These are phyloP conservation scores for Cyanidioschyzon merolae DNA, from an alignment of 23 red algal genomes.

Conservation along the genomic window DNA sequence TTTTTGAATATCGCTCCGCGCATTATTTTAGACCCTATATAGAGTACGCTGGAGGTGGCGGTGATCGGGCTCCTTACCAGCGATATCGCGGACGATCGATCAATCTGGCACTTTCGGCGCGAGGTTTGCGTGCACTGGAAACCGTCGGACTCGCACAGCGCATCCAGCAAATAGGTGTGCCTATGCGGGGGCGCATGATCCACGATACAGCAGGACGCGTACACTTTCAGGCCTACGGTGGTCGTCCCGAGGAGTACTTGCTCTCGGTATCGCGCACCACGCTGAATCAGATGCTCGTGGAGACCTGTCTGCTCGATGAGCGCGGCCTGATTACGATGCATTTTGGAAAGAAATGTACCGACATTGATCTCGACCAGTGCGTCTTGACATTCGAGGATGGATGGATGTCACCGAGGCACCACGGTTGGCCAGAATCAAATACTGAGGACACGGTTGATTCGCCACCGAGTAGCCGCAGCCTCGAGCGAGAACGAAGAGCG, in stretches of 20 bases:
- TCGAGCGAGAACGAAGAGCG: neutral
- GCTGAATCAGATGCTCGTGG: constrained; percentile 50
- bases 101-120: constrained; percentile 90
- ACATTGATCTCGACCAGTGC: constrained; percentile 9
- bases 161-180: constrained; percentile 29
- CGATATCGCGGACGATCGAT: constrained; percentile 46
- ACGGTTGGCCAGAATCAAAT: neutral
- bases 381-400: constrained; percentile 20
- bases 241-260: constrained; percentile 51
- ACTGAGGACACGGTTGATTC: neutral
- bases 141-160: constrained; percentile 30
- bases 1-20: constrained; percentile 59
- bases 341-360: constrained; percentile 39
- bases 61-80: neutral
- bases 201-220: constrained; percentile 24
- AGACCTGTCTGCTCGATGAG: constrained; percentile 32
- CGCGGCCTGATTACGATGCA: constrained; percentile 5
- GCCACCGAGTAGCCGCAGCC: neutral
- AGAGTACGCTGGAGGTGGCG: neutral
- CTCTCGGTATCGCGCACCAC: constrained; percentile 44
- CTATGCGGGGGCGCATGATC: constrained; percentile 77
- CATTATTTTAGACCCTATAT: neutral
- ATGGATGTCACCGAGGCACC: neutral
- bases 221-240: constrained; percentile 54
- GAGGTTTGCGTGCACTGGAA: constrained; percentile 67